Base-by-base conservation (phyloP, 352 stramenopile genomes). In the Bremia lactucae region DNA sequence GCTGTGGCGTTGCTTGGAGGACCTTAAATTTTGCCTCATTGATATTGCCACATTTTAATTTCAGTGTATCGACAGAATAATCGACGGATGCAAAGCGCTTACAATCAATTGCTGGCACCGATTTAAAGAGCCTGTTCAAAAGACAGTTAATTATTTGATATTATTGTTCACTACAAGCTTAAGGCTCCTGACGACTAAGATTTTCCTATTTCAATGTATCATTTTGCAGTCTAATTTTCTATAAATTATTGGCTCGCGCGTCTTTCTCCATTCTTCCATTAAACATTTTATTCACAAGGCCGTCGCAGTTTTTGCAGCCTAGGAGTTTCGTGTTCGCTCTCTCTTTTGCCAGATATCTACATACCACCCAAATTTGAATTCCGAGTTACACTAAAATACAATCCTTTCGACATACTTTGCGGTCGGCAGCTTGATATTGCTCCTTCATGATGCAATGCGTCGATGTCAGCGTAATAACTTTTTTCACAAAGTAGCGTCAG, bases 391-490 rank as follows among this genome's bases (percentile, higher is more conserved):
- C 11, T 26, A 23, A n/a, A n/a, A n/a, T 5, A 42, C 23, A 16
- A 54, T 5, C 6, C 7, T 29, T 14, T 31, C 14, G 4, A 42
- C 53, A 7, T 50, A 87, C 77, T 62, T 86, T 83, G n/a, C 39
- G 55, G 35, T 85, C 72, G n/a, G 49, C 25, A 33, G 50, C 58
- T 45, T 80, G 74, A 28, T 83, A 81, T 5, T 68, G 48, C 19
- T 63, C 48, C 10, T 62, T 67, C 18, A 83, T 54, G 11, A 72
- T 18, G 35, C 22, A 58, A 34, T 77, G 64, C 4, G 56, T 71
- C 4, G 70, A 54, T 10, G 61, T 51, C 51, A 62, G 59, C 11
- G 29, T 44, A 37, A 90, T 76, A 25, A 90, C 77, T 90, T 42
- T 21, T 34, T 24, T 9, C 24, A 48, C 2, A 46, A 42, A 45